Base-by-base conservation (phyloP, 441 rosid genomes). In the Mallotus japonicus region DNA sequence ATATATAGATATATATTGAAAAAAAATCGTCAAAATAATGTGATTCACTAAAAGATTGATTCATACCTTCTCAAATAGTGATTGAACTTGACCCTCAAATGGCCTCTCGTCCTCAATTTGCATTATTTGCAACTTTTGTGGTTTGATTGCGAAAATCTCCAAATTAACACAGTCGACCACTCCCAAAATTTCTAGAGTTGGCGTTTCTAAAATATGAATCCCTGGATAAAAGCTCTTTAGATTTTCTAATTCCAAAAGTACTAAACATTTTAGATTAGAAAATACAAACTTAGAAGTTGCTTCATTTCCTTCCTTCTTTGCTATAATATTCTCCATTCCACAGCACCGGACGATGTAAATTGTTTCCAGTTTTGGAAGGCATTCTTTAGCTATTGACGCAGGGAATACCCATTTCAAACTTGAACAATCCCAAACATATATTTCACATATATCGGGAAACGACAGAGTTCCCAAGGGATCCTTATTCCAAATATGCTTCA, bases 401-500 rank as follows among this genome's bases (percentile, higher is more conserved):
- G 81, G 78, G 59, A 82, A 73, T 4, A 77, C 61, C 22, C 24
- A 14, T 56, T 61, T 75, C 59, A 65, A 69, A 42, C 44, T 37
- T 7, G 32, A 11, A 70, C 83, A 82, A 8, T 44, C 11, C 3
- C 4, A 2, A 37, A 72, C 70, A 44, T 8, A 3, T 4, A 78
- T 44, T 0, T 1, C 3, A 0, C 16, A 44, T 11, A 82, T 76
- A 42, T 80, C 69, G 13, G 19, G 63, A 57, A 81, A 81, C 9
- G 51, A 72, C 17, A 3, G 16, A 53, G 17, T 42, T 63, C 24
- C 64, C n/a, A 12, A 12, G n/a, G 70, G 76, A 66, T 78, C 76
- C 24, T 62, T 17, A 47, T 57, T 60, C 80, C 80, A 78, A 0
- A 82, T 15, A 53, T 66, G 72, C 71, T 67, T 82, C 75, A 82